These are phyloP conservation scores for Adansonia digitata DNA, from an alignment of 345 rosid genomes.

Conservation along the genomic window DNA sequence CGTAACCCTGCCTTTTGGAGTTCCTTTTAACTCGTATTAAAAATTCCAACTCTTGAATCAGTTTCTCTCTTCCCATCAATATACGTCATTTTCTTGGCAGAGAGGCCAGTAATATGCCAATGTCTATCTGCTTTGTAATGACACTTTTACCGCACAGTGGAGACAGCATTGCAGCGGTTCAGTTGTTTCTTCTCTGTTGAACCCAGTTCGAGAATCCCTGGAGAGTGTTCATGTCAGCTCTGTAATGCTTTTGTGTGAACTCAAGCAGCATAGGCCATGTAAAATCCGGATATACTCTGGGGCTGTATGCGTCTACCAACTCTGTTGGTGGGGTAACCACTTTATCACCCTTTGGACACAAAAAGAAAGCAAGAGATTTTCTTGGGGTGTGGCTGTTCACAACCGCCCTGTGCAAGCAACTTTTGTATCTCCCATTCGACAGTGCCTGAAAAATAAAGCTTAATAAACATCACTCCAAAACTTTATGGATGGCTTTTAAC, in stretches of 20 bases:
- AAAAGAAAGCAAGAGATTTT: slow-evolving; percentile 90
- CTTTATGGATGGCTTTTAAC: not conserved
- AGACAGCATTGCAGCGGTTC: slow-evolving; percentile 3
- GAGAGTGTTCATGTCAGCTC: slow-evolving; percentile 86
- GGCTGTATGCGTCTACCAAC: slow-evolving; percentile 44
- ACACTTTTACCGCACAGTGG: not conserved
- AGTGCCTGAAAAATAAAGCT: slow-evolving; percentile 53
- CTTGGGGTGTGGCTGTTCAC: slow-evolving; percentile 72
- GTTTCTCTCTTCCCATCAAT: not conserved
- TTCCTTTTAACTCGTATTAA: not conserved
- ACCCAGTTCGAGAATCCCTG: slow-evolving; percentile 58
- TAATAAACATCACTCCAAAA: not conserved
- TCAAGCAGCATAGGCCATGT: slow-evolving; percentile 78
- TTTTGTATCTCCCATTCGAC: slow-evolving; percentile 75
- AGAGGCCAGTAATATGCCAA: not conserved
- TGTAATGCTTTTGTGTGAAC: slow-evolving; percentile 78
- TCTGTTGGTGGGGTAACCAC: slow-evolving; percentile 72
- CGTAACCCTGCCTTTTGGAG: slow-evolving; percentile 10
- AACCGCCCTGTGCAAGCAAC: slow-evolving; percentile 91
- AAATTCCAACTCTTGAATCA: not conserved
- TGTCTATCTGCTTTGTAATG: not conserved
- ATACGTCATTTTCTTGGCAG: slow-evolving; percentile 23
- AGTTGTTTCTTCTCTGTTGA: slow-evolving; percentile 31
- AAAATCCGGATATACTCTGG: slow-evolving; percentile 77
- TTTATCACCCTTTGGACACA: slow-evolving; percentile 75